Conservation (phyloP, 306 rosid species). For the Sechiopsis laciniata region DNA sequence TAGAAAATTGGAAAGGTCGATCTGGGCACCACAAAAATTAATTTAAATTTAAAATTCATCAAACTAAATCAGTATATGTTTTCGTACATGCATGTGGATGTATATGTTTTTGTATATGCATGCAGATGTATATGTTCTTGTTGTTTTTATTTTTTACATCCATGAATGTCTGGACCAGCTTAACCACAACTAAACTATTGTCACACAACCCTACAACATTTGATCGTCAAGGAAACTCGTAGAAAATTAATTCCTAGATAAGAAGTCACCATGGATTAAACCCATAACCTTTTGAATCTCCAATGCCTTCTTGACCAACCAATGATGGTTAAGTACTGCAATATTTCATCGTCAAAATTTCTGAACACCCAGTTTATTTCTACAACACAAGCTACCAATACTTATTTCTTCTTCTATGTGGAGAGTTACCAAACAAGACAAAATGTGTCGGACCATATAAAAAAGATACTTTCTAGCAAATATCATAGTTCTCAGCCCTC, state of each 20-base stretch:
- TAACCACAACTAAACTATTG: too few species aligned
- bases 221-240: too few species aligned
- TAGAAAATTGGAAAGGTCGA: not conserved
- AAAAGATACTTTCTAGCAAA: constrained; percentile 2
- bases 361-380: not conserved
- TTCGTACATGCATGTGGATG: too few species aligned
- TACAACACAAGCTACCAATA: not conserved
- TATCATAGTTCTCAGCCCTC: not conserved
- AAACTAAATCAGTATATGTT: not conserved
- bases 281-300: too few species aligned
- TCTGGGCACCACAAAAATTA: constrained; percentile 13
- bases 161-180: too few species aligned
- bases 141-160: too few species aligned
- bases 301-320: too few species aligned
- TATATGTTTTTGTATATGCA: too few species aligned
- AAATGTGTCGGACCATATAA: not conserved
- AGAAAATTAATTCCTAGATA: too few species aligned
- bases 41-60: not conserved
- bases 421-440: not conserved
- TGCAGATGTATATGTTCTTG: too few species aligned
- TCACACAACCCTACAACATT: too few species aligned
- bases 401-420: not conserved
- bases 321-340: not conserved
- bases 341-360: not conserved
- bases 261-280: too few species aligned